Evolutionary conservation across 805 yeast genomes (phyloP), one percentile per base, ranked within the genome.

Genomic region (Wickerhamiella cacticola): DNA sequence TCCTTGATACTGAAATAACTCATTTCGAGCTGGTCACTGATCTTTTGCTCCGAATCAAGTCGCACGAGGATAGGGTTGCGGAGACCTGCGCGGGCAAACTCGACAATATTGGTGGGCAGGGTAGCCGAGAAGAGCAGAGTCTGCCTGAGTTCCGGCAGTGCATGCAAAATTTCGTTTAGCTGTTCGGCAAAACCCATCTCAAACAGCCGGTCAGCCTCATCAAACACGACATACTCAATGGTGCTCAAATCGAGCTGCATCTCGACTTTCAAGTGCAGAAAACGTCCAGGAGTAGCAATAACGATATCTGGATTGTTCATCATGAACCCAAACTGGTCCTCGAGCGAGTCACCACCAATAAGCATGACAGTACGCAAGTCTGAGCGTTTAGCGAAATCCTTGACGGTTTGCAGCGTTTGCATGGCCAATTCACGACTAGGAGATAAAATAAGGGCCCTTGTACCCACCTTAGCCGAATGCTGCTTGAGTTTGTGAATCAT

Each of bases 271-370:
- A 92, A 74, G 73, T 92, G 99, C 66, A 89, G 66, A 59, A 92
- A 92, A 65, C 99, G 75, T 63, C 99, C 99, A 0, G 99, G 99
- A 0, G 98, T 92, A 18, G 97, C 97, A 50, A 92, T 80, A 34
- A 92, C 74, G 29, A 94, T 79, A 68, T 92, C 99, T 0, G 99
- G 99, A 59, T 87, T 86, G 48, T 79, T 66, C 83, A 88, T 80
- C 94, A 92, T 85, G 62, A 84, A 78, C 19, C 83, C 72, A 62
- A 92, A 92, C 68, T 92, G 98, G 48, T 89, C 96, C 61, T 92
- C 98, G 59, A 92, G 69, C n/a, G 96, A 84, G 61, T 92, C 99
- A 70, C 99, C 99, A 68, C 99, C 99, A 50, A 94, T 89, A 25
- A 92, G 68, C 45, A 88, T 70, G 12, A 82, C 77, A 15, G 85